Evolutionary conservation across 345 rosid genomes (phyloP), one percentile per base, ranked within the genome.

Genomic region (Populus deltoides): DNA sequence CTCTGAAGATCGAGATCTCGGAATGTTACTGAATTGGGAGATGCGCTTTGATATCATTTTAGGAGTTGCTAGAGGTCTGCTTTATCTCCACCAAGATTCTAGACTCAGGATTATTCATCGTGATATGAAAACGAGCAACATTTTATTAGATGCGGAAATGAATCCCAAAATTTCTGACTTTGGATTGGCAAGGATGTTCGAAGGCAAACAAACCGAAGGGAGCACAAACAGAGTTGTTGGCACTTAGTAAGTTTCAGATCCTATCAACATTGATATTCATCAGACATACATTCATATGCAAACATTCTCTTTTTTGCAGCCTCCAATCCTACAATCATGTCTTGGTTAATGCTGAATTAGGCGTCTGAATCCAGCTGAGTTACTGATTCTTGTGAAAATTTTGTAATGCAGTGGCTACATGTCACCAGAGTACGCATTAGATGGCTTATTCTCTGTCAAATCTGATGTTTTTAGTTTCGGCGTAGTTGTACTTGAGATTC

Each of bases 141-240:
- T 66, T 27, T 31, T 66, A 36, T 36, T 66, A 3, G 69, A 66
- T 12, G 29, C 2, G 12, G 69, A 16, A 6, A 66, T 66, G 69
- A 66, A 66, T 3, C 69, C 69, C 5, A 66, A 66, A 36, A 66
- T 66, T 27, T 66, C 69, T n/a, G 69, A 66, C 33, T 66, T 66
- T 31, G 69, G 69, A 17, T 27, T 66, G 69, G 69, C 69, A 8
- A 66, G 69, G 69, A 66, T 66, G 29, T 66, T 66, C 25, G 69
- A 18, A 27, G 69, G 69, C 29, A 66, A 66, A 8, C 69, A 66
- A 27, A 29, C 9, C 16, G 41, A 66, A 36, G 69, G 38, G 11
- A 66, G 38, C 33, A 66, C 69, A 12, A 66, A 66, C 38, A 66
- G 8, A 27, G 17, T 66, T 66, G 31, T 16, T 25, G 69, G 69